Evolutionary conservation across 352 stramenopile genomes (phyloP).

Genomic region (Aphanomyces astaci): DNA sequence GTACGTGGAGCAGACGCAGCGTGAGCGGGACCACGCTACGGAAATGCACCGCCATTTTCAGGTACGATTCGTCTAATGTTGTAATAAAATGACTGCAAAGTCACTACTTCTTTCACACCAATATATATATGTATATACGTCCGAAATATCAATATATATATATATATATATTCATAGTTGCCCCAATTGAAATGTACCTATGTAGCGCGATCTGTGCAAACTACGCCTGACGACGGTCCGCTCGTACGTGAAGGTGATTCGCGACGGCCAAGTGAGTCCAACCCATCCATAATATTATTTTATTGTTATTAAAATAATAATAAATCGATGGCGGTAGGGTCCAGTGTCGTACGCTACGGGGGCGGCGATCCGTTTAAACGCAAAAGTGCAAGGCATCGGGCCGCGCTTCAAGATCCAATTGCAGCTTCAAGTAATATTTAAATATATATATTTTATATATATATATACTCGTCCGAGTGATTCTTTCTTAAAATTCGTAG

Average conservation of each 20-base stretch:
- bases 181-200: too few species aligned
- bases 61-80: conserved; percentile 1
- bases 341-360: conserved; percentile 65
- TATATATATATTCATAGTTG: too few species aligned
- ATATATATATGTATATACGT: too few species aligned
- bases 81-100: too few species aligned
- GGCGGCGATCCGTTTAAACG: conserved; percentile 67
- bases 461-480: too few species aligned
- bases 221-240: conserved; percentile 78
- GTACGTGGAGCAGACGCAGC: conserved; percentile 89
- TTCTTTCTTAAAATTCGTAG: too few species aligned
- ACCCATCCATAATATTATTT: neutral
- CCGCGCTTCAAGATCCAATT: conserved; percentile 78
- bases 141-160: too few species aligned
- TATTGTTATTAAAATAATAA: too few species aligned
- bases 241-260: conserved; percentile 87
- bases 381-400: conserved; percentile 72
- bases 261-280: conserved; percentile 57
- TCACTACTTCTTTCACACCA: too few species aligned
- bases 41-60: conserved; percentile 92
- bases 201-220: conserved; percentile 77
- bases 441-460: too few species aligned
- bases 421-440: conserved; percentile 70
- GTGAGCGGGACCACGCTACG: conserved; percentile 79
- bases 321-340: conserved; percentile 29